phyloP scores from a whole-genome alignment of 257 asterid species.

The Jasminum sambac region DNA sequence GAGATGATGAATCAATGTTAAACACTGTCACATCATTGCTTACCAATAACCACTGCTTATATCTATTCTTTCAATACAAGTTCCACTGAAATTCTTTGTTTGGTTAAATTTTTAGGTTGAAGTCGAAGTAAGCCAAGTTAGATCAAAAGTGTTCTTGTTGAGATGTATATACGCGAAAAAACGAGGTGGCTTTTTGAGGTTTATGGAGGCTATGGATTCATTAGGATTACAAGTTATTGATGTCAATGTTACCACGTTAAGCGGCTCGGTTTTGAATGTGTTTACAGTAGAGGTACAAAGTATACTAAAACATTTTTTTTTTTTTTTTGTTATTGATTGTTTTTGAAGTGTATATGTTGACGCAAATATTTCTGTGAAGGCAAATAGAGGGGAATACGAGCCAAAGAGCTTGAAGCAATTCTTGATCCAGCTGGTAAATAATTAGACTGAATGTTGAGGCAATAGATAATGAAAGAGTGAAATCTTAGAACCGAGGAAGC shows the following conservation, averaged over 20 bases:
- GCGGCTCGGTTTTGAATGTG: slow-evolving; percentile 49
- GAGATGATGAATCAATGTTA: too few relatives aligned
- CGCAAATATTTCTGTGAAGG: slow-evolving; percentile 38
- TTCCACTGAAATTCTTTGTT: not conserved
- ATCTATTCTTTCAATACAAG: not conserved
- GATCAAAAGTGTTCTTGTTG: slow-evolving; percentile 52
- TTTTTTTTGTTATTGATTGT: not conserved
- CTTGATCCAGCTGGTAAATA: slow-evolving; percentile 35
- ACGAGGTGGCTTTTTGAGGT: slow-evolving; percentile 47
- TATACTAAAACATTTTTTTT: slow-evolving; percentile 17
- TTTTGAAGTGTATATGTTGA: slow-evolving; percentile 4
- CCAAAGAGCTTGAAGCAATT: slow-evolving; percentile 44
- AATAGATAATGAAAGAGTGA: slow-evolving; percentile 1
- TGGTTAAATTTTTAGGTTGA: slow-evolving; percentile 37
- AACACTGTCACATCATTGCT: too few relatives aligned
- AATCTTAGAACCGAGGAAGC: not conserved
- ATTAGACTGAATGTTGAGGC: slow-evolving; percentile 9
- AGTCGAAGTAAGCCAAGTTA: slow-evolving; percentile 65
- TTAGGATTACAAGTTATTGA: slow-evolving; percentile 60
- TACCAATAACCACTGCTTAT: too few relatives aligned
- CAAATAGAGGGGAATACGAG: slow-evolving; percentile 32
- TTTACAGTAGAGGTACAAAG: slow-evolving; percentile 74
- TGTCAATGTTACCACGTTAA: slow-evolving; percentile 56
- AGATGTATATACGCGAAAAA: slow-evolving; percentile 44
- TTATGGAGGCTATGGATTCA: slow-evolving; percentile 58